Conservation (phyloP, 768 basidiomycete genomes). For the Omphalotus guepiniiformis region DNA sequence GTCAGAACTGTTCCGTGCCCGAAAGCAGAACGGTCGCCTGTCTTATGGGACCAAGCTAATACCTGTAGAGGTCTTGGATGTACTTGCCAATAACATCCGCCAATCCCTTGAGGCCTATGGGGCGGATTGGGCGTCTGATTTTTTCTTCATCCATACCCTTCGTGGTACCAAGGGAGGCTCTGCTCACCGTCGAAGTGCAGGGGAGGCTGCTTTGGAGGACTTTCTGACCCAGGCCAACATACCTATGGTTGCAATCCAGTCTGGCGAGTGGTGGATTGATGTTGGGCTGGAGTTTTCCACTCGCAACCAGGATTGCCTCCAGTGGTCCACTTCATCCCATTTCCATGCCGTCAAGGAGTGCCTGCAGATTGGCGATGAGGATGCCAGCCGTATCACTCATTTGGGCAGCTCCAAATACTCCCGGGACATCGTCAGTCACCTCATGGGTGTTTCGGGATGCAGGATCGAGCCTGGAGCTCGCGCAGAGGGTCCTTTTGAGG, state of each 20-base stretch:
- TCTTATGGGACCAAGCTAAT: too few relatives aligned
- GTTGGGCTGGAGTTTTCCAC: slow-evolving; percentile 24
- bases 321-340: slow-evolving; percentile 28
- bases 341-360: slow-evolving; percentile 14
- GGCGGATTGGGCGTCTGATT: slow-evolving; percentile 15
- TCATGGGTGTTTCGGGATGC: slow-evolving; percentile 27
- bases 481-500: slow-evolving; percentile 13
- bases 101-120: too few relatives aligned
- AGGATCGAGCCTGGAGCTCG: slow-evolving; percentile 19
- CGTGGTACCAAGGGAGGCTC: slow-evolving; percentile 21
- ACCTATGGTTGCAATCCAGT: background rate
- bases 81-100: too few relatives aligned
- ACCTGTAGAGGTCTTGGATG: too few relatives aligned
- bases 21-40: too few relatives aligned
- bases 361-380: slow-evolving; percentile 7
- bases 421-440: slow-evolving; percentile 24
- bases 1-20: too few relatives aligned
- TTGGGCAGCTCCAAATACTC: slow-evolving; percentile 18
- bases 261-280: slow-evolving; percentile 25
- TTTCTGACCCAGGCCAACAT: background rate
- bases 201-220: background rate
- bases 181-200: slow-evolving; percentile 13
- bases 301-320: slow-evolving; percentile 16
- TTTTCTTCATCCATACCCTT: slow-evolving; percentile 26
- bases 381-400: slow-evolving; percentile 18